These are phyloP conservation scores for Cystofilobasidium ferigula DNA, from an alignment of 768 basidiomycete genomes.

Conservation along the genomic window DNA sequence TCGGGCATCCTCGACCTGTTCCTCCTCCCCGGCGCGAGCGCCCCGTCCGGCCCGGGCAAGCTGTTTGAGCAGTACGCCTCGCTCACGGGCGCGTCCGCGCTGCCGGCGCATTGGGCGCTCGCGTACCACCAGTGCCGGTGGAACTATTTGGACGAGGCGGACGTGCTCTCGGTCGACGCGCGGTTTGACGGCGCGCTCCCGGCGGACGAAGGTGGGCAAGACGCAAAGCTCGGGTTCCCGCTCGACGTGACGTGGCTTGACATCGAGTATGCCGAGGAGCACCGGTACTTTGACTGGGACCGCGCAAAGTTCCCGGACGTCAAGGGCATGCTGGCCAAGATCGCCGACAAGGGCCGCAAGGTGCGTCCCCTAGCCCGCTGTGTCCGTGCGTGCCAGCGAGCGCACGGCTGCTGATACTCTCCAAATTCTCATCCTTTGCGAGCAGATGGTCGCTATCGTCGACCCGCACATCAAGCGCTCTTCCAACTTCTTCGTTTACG, in stretches of 20 bases:
- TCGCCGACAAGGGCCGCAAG: slow-evolving; percentile 74
- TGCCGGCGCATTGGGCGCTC: slow-evolving; percentile 84
- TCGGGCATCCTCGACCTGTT: slow-evolving; percentile 92
- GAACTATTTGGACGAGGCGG: slow-evolving; percentile 89
- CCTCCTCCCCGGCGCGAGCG: slow-evolving; percentile 77
- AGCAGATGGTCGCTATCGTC: slow-evolving; percentile 90
- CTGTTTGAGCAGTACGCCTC: slow-evolving; percentile 74
- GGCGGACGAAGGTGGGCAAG: slow-evolving; percentile 40
- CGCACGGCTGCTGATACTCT: too few species aligned
- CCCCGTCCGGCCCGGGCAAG: slow-evolving; percentile 45
- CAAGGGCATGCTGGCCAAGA: slow-evolving; percentile 79
- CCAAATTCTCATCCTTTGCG: not conserved
- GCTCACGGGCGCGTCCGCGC: slow-evolving; percentile 70
- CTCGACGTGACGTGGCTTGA: slow-evolving; percentile 96
- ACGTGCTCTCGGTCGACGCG: slow-evolving; percentile 70
- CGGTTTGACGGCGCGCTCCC: slow-evolving; percentile 56
- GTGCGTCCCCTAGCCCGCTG: slow-evolving; percentile 40
- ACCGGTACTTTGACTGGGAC: slow-evolving; percentile 98
- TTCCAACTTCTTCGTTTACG: slow-evolving; percentile 67
- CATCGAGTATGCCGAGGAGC: slow-evolving; percentile 86
- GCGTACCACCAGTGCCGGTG: slow-evolving; percentile 97
- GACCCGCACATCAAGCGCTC: slow-evolving; percentile 91
- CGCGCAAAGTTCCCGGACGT: slow-evolving; percentile 85
- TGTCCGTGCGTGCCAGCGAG: not conserved
- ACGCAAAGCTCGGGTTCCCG: too few species aligned